Conservation (phyloP, 202 grass and related monocot genomes). For the Bolboschoenoplectus hybrid region DNA sequence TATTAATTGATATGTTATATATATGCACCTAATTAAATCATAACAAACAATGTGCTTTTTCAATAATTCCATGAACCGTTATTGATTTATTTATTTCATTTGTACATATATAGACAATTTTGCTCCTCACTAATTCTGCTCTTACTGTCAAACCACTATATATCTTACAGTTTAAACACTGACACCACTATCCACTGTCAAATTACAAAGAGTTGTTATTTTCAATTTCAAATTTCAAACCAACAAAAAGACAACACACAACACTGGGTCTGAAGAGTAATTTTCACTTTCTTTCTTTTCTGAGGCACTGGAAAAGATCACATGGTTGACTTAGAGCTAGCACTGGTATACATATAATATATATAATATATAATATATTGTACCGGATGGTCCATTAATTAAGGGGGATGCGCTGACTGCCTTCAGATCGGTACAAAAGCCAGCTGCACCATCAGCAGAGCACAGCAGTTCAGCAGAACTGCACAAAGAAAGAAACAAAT, state of each 20-base stretch:
- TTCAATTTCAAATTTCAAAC: constrained; percentile 13
- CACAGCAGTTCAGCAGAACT: not conserved
- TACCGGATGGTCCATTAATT: constrained; percentile 46
- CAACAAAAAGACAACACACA: not conserved
- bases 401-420: constrained; percentile 34
- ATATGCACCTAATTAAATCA: not conserved
- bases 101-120: not conserved
- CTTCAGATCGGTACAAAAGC: constrained; percentile 39
- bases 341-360: not conserved
- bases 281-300: constrained; percentile 22
- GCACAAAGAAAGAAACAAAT: constrained; percentile 22
- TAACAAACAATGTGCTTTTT: not conserved
- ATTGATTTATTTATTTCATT: not conserved
- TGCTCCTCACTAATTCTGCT: not conserved
- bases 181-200: not conserved
- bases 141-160: not conserved
- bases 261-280: constrained; percentile 22
- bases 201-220: not conserved
- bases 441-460: constrained; percentile 20
- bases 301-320: constrained; percentile 17
- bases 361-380: not conserved
- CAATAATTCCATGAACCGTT: not conserved
- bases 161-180: not conserved
- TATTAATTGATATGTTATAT: not conserved
- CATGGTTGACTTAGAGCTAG: constrained; percentile 35